phyloP scores from a whole-genome alignment of 106 monocot species.

The Allium cepa region DNA sequence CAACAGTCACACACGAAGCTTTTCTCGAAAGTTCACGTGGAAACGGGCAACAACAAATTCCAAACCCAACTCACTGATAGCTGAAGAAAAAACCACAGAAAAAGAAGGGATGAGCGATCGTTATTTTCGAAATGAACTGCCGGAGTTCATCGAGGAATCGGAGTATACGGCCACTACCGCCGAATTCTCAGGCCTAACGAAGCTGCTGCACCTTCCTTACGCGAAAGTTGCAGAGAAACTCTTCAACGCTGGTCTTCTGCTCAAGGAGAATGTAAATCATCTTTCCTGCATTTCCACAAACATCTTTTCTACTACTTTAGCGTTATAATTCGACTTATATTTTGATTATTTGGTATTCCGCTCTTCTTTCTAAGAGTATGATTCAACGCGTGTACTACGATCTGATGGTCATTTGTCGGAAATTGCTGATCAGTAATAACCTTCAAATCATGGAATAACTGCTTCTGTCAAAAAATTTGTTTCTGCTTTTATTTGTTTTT shows the following conservation, averaged over 20 bases:
- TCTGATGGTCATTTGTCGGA: no score
- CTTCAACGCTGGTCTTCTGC: constrained; percentile 35
- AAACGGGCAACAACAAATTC: no score
- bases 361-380: no score
- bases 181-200: constrained; percentile 17
- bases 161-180: constrained; percentile 8
- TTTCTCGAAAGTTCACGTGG: no score
- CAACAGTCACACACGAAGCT: no score
- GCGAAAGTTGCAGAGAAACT: constrained; percentile 28
- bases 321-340: no score
- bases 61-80: no score
- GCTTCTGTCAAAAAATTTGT: no score
- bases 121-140: constrained; percentile 67
- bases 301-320: not conserved
- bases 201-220: constrained; percentile 49
- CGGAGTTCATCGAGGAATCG: constrained; percentile 41
- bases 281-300: not conserved
- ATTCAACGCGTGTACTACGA: no score
- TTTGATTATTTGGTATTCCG: no score
- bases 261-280: constrained; percentile 43
- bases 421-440: not conserved
- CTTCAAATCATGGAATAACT: no score
- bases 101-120: constrained; percentile 43
- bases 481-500: no score
- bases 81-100: not conserved